Percentiles rank a stretch among this genome's conserved stretches.
Evolutionary conservation across 495 filamentous ascomycete species (phyloP).

Genomic region (Podospora pseudocomata): DNA sequence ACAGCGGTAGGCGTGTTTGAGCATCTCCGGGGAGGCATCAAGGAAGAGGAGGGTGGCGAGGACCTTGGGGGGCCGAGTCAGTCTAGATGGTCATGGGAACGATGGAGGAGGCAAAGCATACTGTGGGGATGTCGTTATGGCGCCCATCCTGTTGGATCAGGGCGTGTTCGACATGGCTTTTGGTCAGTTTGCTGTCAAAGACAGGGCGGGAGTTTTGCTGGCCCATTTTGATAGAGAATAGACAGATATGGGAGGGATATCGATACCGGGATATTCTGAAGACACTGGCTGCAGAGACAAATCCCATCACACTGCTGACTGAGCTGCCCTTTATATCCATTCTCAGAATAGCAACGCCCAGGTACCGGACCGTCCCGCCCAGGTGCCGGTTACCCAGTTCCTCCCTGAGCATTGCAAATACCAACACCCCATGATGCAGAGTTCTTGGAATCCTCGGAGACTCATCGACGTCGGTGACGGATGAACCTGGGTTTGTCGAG

Average conservation of each 20-base stretch:
- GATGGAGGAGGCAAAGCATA: conserved; percentile 3
- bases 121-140: conserved; percentile 28
- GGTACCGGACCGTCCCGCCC: not conserved
- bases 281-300: not conserved
- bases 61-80: conserved; percentile 16
- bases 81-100: not conserved
- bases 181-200: conserved; percentile 29
- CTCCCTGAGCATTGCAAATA: not conserved
- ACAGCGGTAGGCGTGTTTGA: conserved; percentile 23
- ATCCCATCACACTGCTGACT: not conserved
- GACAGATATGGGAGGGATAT: not conserved
- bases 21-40: conserved; percentile 14
- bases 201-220: conserved; percentile 19
- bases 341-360: not conserved
- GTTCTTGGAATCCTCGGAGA: not conserved
- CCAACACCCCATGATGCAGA: not conserved
- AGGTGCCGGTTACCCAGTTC: not conserved
- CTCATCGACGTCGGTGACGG: not conserved
- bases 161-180: conserved; percentile 32
- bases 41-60: conserved; percentile 29
- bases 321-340: conserved; percentile 1
- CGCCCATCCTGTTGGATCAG: conserved; percentile 25
- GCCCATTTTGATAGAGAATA: conserved; percentile 14
- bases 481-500: not conserved
- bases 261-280: not conserved